A percentile compares a stretch with the other conserved stretches of the same genome.
Conservation (phyloP, 2,329 filamentous ascomycete species). For the Pseudocercospora crystallina region DNA sequence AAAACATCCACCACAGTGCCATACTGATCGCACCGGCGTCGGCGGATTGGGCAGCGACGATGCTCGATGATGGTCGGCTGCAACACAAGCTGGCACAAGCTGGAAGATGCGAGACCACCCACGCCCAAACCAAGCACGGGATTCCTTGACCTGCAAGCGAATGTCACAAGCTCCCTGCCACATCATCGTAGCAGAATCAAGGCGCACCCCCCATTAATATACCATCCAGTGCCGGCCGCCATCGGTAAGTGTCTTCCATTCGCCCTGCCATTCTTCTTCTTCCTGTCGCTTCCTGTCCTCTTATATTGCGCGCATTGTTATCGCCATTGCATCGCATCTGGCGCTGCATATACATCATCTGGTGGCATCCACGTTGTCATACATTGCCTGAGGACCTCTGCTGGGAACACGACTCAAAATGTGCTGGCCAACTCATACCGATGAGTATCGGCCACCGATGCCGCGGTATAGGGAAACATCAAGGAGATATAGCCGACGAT, state of each 20-base stretch:
- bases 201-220: neutral
- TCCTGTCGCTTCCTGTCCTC: slow-evolving; percentile 1
- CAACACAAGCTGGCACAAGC: no score
- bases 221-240: neutral
- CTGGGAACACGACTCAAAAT: neutral
- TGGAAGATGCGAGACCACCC: no score
- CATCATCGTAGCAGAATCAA: slow-evolving; percentile 1
- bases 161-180: slow-evolving; percentile 3
- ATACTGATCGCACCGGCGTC: no score
- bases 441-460: slow-evolving; percentile 15
- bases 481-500: slow-evolving; percentile 14
- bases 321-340: neutral
- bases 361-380: no score
- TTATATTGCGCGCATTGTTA: neutral
- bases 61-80: no score
- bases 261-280: slow-evolving; percentile 1
- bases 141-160: slow-evolving; percentile 3
- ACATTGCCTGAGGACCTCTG: no score
- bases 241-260: slow-evolving; percentile 1
- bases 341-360: no score
- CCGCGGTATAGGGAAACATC: slow-evolving; percentile 10
- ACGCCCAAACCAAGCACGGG: no score
- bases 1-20: no score
- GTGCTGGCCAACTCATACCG: slow-evolving; percentile 11
- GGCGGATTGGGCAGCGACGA: no score